These are phyloP conservation scores for Paramecium caudatum DNA, from an alignment of 73 alveolate genomes.

Conservation along the genomic window DNA sequence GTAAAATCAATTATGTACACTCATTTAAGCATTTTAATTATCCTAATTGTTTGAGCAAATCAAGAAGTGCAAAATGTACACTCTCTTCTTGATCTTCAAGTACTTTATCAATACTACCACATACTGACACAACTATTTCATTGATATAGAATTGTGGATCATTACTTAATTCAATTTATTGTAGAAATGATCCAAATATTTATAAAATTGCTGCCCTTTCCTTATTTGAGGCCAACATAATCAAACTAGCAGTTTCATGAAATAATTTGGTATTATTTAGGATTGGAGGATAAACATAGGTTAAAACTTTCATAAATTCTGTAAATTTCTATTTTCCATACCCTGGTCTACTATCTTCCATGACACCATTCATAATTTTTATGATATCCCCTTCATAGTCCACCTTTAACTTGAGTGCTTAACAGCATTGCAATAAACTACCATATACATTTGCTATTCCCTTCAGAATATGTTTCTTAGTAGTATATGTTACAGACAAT, in stretches of 20 bases:
- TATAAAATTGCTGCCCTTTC: constrained; percentile 16
- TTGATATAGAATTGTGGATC: constrained; percentile 30
- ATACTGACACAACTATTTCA: constrained; percentile 6
- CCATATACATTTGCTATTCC: constrained; percentile 58
- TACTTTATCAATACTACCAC: constrained; percentile 23
- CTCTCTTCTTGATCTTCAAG: constrained; percentile 20
- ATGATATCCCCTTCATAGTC: constrained; percentile 1
- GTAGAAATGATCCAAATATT: constrained; percentile 1
- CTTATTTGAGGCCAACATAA: constrained; percentile 13
- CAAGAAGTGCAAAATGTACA: constrained; percentile 45
- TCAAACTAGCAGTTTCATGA: background rate
- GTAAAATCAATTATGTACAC: constrained; percentile 8
- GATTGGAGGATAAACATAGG: constrained; percentile 3
- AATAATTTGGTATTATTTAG: constrained; percentile 1
- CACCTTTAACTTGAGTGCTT: background rate
- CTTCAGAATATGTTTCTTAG: constrained; percentile 13
- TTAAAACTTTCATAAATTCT: background rate
- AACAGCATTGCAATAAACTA: background rate
- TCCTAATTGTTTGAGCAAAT: constrained; percentile 10
- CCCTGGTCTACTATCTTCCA: constrained; percentile 48
- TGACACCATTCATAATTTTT: background rate
- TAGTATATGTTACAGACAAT: background rate
- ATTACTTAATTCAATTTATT: background rate
- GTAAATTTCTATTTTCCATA: constrained; percentile 56
- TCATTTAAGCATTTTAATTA: constrained; percentile 40